phyloP scores from a whole-genome alignment of 2,329 filamentous ascomycete genomes.

The Tolypocladium tundrense region DNA sequence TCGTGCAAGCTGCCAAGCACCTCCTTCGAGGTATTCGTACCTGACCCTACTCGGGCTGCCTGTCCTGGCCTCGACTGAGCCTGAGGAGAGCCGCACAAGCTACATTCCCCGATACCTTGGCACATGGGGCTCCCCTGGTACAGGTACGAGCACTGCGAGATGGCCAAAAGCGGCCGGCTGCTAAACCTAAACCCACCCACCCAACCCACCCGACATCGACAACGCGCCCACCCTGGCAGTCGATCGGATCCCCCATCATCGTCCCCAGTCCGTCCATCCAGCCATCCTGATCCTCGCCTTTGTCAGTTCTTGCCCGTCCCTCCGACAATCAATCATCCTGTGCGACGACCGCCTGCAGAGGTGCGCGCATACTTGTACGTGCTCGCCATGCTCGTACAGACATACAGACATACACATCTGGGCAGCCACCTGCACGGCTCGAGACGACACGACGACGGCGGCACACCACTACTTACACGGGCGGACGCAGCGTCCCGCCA shows the following conservation, averaged over 20 bases:
- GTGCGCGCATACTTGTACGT: not conserved
- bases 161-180: too few relatives aligned
- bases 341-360: not conserved
- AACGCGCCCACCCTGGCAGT: not conserved
- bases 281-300: not conserved
- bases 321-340: not conserved
- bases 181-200: not conserved
- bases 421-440: not conserved
- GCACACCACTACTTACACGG: not conserved
- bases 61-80: not conserved
- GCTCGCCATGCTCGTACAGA: not conserved
- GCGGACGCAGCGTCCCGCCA: not conserved
- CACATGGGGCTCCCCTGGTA: not conserved
- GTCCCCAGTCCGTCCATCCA: not conserved
- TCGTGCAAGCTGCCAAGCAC: not conserved
- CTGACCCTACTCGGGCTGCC: not conserved
- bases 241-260: not conserved
- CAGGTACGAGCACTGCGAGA: not conserved
- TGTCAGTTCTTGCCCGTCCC: not conserved
- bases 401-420: not conserved
- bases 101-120: not conserved
- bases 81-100: not conserved
- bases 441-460: not conserved
- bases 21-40: too few relatives aligned
- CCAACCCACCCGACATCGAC: not conserved